Base-by-base conservation (phyloP, 306 rosid species). In the Gillenia trifoliata region DNA sequence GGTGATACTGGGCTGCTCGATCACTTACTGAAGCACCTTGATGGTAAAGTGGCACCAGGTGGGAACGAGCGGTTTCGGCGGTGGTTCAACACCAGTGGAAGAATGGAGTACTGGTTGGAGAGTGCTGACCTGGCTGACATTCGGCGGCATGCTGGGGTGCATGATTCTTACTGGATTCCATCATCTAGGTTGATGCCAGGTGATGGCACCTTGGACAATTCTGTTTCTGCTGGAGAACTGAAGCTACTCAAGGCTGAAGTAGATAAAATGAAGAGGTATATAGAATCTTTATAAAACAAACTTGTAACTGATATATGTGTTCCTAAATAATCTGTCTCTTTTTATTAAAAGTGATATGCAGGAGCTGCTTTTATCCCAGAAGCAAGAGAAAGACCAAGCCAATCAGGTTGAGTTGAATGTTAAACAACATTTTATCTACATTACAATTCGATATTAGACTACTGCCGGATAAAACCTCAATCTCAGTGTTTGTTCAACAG, bases 71-170 rank as follows among this genome's bases (percentile, higher is more conserved):
- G 97, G 66, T 90, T 93, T 68, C 81, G 93, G 65, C 81, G 98
- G 80, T 90, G 98, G 90, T 86, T 84, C 83, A 90, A 86, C 85
- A 70, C 89, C 62, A 68, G 79, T 6, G 98, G 98, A 66, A 43
- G 81, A 45, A 93, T 93, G 98, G 96, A 93, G 87, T 93, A 93
- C 74, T 93, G 98, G 98, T 80, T 90, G 85, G 98, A 93, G 89
- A 83, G 84, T 76, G 93, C 90, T 56, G 92, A 89, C 49, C 83
- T 93, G 76, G 85, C 55, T 45, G 61, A 80, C 36, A 66, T 88
- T 41, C 91, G 97, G 54, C 80, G 78, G 78, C 88, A 87, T 29
- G 91, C 89, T 50, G 95, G 95, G 79, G 92, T 90, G 80, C 83
- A 73, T 63, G 94, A 93, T 78, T 89, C 96, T 17, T 93, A 67